Conservation (phyloP, 208 protist genomes). For the Sergeia podlipaevii region DNA sequence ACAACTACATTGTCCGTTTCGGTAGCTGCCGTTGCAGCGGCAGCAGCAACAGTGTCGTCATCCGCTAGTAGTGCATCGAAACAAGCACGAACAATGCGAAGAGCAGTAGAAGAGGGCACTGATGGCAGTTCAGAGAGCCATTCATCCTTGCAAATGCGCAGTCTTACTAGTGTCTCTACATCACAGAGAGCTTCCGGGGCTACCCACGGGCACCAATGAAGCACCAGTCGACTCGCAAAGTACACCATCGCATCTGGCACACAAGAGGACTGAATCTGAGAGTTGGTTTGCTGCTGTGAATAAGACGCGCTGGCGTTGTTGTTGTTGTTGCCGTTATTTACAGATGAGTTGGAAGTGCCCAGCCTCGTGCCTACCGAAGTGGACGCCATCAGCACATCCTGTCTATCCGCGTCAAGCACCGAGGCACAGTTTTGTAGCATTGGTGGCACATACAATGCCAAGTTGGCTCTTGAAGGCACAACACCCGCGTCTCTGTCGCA, state of each 20-base stretch:
- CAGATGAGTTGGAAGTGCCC: too few species aligned
- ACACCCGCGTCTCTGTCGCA: constrained; percentile 18
- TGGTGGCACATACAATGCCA: too few species aligned
- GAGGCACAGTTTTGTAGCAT: too few species aligned
- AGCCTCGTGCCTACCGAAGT: too few species aligned
- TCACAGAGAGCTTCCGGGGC: constrained; percentile 29
- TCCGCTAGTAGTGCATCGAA: constrained; percentile 50
- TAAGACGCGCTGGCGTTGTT: constrained; percentile 1
- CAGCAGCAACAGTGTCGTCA: background rate
- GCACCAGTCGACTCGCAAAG: constrained; percentile 69
- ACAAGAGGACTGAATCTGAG: constrained; percentile 15
- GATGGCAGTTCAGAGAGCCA: constrained; percentile 52
- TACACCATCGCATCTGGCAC: constrained; percentile 58
- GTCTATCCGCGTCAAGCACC: too few species aligned
- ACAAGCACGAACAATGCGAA: constrained; percentile 31
- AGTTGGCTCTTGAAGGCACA: constrained; percentile 23
- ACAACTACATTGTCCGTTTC: constrained; percentile 21
- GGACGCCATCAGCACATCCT: too few species aligned
- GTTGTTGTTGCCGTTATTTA: background rate
- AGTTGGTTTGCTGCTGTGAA: background rate
- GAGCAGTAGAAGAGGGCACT: constrained; percentile 23
- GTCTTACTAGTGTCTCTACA: constrained; percentile 24
- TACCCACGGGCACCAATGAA: constrained; percentile 44
- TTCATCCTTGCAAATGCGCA: constrained; percentile 55
- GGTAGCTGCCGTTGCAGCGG: background rate